phyloP scores from a whole-genome alignment of 2,329 filamentous ascomycete genomes.

The Epichloe uncinata region DNA sequence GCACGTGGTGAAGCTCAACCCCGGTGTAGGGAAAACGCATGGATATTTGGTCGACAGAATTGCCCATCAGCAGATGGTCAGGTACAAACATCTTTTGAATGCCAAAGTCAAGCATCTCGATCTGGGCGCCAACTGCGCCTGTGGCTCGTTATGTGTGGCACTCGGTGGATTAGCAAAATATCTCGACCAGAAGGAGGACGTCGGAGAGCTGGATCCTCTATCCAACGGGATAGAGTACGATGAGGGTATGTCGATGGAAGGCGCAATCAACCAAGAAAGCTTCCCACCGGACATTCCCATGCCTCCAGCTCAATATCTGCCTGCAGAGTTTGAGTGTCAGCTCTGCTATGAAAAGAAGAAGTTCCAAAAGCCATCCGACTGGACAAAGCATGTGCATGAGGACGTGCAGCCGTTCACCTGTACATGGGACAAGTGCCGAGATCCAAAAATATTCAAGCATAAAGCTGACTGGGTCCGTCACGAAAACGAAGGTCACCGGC shows the following conservation, averaged over 20 bases:
- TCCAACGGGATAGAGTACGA: constrained; percentile 39
- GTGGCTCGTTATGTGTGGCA: constrained; percentile 48
- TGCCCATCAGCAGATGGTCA: constrained; percentile 63
- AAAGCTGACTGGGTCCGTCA: constrained; percentile 95
- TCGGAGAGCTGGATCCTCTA: constrained; percentile 44
- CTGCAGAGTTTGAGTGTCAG: constrained; percentile 81
- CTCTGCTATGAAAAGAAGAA: constrained; percentile 77
- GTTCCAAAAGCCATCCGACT: constrained; percentile 84
- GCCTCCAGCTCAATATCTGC: constrained; percentile 61
- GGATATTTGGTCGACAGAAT: constrained; percentile 64
- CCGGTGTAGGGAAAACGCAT: constrained; percentile 43
- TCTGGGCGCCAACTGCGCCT: constrained; percentile 47
- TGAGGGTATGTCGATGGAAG: constrained; percentile 55
- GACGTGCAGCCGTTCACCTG: constrained; percentile 90
- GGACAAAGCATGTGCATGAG: constrained; percentile 93
- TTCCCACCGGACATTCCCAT: constrained; percentile 73
- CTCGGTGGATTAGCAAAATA: constrained; percentile 50
- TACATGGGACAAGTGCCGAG: constrained; percentile 70
- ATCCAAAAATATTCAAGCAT: constrained; percentile 84
- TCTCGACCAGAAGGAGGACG: constrained; percentile 48
- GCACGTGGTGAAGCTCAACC: constrained; percentile 62
- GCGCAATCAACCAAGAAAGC: constrained; percentile 54
- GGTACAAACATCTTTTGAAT: constrained; percentile 66
- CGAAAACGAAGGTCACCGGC: constrained; percentile 81
- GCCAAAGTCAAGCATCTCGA: constrained; percentile 57